Conservation (phyloP, 805 yeast species). For the Pachysolen tannophilus region DNA sequence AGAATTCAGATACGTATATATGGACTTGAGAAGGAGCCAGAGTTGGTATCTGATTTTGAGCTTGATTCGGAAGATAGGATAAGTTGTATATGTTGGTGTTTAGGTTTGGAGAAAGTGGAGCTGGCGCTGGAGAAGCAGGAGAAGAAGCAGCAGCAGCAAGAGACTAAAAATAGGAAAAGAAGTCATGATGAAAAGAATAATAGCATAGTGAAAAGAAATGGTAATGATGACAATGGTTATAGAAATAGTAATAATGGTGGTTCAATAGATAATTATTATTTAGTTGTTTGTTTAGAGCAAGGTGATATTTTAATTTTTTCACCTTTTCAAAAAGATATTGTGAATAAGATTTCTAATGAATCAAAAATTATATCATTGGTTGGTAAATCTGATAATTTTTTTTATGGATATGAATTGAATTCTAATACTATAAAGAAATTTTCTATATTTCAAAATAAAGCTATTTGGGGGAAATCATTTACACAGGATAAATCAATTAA, state of each 20-base stretch:
- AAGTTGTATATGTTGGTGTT: conserved; percentile 29
- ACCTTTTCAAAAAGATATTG: conserved; percentile 31
- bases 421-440: conserved; percentile 17
- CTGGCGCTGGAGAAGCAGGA: too few relatives aligned
- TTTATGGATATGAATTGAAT: conserved; percentile 22
- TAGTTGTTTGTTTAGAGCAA: conserved; percentile 24
- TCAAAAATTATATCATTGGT: conserved; percentile 19
- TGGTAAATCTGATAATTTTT: conserved; percentile 16
- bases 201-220: conserved; percentile 23
- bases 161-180: conserved; percentile 7
- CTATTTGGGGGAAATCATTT: conserved; percentile 13
- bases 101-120: too few relatives aligned
- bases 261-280: too few relatives aligned
- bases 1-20: conserved; percentile 38
- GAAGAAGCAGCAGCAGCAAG: neutral
- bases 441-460: conserved; percentile 16
- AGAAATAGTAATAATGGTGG: conserved; percentile 6
- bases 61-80: conserved; percentile 32
- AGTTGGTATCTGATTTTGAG: conserved; percentile 27
- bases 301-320: conserved; percentile 37
- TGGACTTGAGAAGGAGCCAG: conserved; percentile 17
- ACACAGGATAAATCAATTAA: conserved; percentile 13
- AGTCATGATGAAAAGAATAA: conserved; percentile 11
- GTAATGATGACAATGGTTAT: conserved; percentile 2
- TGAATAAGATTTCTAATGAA: conserved; percentile 27